These are phyloP conservation scores for Ophiostoma novo-ulmi DNA, from an alignment of 2,329 filamentous ascomycete genomes.

Conservation along the genomic window DNA sequence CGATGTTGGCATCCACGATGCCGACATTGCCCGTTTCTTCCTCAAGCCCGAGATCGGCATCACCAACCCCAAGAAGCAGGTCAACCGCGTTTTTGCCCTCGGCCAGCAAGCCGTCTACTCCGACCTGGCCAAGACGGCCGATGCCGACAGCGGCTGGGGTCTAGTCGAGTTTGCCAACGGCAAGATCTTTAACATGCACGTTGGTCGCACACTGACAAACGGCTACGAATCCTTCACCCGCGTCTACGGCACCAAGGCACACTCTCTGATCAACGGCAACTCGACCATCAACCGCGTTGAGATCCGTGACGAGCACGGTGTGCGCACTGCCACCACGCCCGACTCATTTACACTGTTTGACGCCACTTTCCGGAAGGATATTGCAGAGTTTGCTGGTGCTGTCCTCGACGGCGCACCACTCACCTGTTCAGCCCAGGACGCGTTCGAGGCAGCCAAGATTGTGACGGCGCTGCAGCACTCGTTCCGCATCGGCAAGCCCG, in stretches of 20 bases:
- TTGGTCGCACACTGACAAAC: conserved; percentile 36
- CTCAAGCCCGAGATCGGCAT: conserved; percentile 24
- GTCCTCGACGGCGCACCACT: conserved; percentile 20
- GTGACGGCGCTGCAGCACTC: conserved; percentile 27
- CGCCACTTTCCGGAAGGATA: conserved; percentile 18
- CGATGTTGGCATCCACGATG: conserved; percentile 22
- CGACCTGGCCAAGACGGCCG: conserved; percentile 32
- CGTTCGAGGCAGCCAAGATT: conserved; percentile 24
- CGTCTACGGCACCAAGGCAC: conserved; percentile 35
- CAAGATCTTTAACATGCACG: conserved; percentile 35
- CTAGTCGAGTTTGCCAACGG: conserved; percentile 37
- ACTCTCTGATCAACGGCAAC: conserved; percentile 21
- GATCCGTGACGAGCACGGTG: conserved; percentile 21
- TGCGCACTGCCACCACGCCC: conserved; percentile 22
- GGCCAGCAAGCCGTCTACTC: conserved; percentile 34
- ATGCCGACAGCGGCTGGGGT: conserved; percentile 35
- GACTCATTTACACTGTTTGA: conserved; percentile 21
- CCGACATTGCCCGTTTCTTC: conserved; percentile 23
- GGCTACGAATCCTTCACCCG: conserved; percentile 36
- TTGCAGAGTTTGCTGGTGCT: conserved; percentile 21
- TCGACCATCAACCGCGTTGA: conserved; percentile 23
- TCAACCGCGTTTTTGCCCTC: conserved; percentile 33
- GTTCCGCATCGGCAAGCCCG: conserved; percentile 29
- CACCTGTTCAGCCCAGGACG: conserved; percentile 22
- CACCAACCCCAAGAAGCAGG: conserved; percentile 33